These are phyloP conservation scores for Sarcocystis neurona DNA, from an alignment of 169 alveolate genomes.

Conservation along the genomic window DNA sequence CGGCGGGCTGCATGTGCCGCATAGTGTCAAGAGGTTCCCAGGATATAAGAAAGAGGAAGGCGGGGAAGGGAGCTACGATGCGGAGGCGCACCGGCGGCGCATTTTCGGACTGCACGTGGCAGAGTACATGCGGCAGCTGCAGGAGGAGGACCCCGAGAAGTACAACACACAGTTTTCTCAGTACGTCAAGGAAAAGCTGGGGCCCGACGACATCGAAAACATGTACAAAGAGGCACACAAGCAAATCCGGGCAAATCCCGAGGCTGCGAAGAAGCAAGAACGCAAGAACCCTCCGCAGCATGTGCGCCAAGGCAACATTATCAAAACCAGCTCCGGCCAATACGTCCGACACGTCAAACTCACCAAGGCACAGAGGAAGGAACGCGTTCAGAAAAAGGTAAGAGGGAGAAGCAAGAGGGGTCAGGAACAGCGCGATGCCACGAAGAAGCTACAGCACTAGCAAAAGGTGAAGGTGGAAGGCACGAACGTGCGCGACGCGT, in stretches of 20 bases:
- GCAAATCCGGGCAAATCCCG: conserved; percentile 96
- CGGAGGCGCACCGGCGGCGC: conserved; percentile 97
- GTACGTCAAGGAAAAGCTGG: conserved; percentile 91
- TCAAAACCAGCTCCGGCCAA: conserved; percentile 87
- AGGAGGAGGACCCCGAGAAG: conserved; percentile 96
- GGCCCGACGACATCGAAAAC: conserved; percentile 94
- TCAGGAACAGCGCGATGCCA: background rate
- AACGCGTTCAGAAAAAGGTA: conserved; percentile 92
- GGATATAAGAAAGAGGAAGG: conserved; percentile 90
- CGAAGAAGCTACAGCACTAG: too few relatives aligned
- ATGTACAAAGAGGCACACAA: conserved; percentile 97
- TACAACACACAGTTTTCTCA: conserved; percentile 94
- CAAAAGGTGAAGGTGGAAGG: too few relatives aligned
- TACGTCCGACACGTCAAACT: conserved; percentile 90
- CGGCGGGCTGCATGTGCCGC: conserved; percentile 99
- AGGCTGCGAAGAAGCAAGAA: conserved; percentile 81
- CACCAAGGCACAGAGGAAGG: conserved; percentile 92
- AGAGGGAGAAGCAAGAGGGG: background rate
- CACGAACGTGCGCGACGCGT: too few relatives aligned
- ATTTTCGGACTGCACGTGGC: conserved; percentile 98
- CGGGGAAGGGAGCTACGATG: conserved; percentile 92
- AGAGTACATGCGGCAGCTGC: conserved; percentile 90
- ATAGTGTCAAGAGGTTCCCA: conserved; percentile 98
- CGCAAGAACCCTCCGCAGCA: conserved; percentile 71
- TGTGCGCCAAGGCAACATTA: conserved; percentile 84